Evolutionary conservation across 352 stramenopile species (phyloP).

Genomic region (Globisporangium acanthophoron): DNA sequence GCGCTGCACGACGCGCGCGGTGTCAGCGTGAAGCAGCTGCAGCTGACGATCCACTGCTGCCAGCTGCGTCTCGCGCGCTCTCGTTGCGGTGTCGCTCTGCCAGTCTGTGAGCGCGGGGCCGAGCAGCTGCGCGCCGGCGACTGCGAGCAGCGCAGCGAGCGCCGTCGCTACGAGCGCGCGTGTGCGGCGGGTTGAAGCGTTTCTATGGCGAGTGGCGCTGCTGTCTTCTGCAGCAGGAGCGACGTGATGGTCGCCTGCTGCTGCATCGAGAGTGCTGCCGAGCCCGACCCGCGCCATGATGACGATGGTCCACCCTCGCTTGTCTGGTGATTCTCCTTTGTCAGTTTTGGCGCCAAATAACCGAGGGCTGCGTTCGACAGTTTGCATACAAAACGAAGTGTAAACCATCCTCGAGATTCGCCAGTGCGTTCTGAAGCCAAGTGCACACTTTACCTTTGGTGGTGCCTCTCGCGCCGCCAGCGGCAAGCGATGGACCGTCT

Average conservation of each 20-base stretch:
- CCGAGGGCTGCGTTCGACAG: too few relatives aligned
- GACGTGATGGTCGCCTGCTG: neutral
- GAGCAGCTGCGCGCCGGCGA: slow-evolving; percentile 1
- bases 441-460: neutral
- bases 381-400: too few relatives aligned
- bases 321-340: neutral
- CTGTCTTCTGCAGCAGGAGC: neutral
- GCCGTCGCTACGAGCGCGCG: neutral
- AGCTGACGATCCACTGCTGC: neutral
- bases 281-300: neutral
- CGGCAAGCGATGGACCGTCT: neutral
- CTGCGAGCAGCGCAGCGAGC: neutral
- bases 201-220: neutral
- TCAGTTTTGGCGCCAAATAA: neutral
- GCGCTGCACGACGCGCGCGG: slow-evolving; percentile 2
- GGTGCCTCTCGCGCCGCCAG: neutral
- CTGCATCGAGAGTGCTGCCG: neutral
- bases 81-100: slow-evolving; percentile 5
- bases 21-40: slow-evolving; percentile 8
- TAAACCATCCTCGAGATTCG: too few relatives aligned
- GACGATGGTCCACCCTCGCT: neutral
- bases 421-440: too few relatives aligned
- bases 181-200: neutral
- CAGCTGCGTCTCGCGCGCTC: slow-evolving; percentile 1
- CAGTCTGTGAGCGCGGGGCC: slow-evolving; percentile 6